Base-by-base conservation (phyloP, 106 monocot species). In the Dioscorea alata region DNA sequence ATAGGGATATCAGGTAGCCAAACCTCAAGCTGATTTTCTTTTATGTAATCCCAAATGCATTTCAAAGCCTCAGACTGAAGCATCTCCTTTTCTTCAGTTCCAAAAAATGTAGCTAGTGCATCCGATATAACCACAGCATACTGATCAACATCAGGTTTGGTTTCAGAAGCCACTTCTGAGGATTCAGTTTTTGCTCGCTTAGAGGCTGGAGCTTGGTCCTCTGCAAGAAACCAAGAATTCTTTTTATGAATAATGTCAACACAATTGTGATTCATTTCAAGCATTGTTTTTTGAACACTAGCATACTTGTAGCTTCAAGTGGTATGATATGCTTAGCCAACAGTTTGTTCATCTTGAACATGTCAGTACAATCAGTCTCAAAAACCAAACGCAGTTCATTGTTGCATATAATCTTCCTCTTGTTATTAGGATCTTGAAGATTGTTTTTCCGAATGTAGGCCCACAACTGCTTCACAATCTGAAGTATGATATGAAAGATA, bases 291-390 rank as follows among this genome's bases (percentile, higher is more conserved):
- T 28, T 28, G 28, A 32, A 16, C 24, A 50, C 80, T 61, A 42
- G 10, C 42, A 42, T 73, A 94, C 94, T 85, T 74, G 78, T 63
- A 7, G 75, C 63, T 28, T 81, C 87, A 68, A 94, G 85, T 49
- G 90, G 62, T 35, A 74, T 71, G 50, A 94, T 94, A 81, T 94
- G 94, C 74, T 94, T 94, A 54, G 90, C 75, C 42, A 94, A 64
- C 33, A 94, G 81, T 76, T 94, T 94, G 60, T 94, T 94, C 94
- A 94, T 94, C 79, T 90, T 85, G 67, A 94, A 94, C 94, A 94
- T 94, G 79, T 94, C 94, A 73, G 94, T 94, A 64, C 82, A 83
- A 71, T 94, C 94, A 13, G 94, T 94, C 74, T 94, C 94, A 83
- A 94, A 94, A 64, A 94, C 85, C 54, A 88, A 63, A 13, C 94